Conservation (phyloP, 257 asterid species). For the Striga asiatica region DNA sequence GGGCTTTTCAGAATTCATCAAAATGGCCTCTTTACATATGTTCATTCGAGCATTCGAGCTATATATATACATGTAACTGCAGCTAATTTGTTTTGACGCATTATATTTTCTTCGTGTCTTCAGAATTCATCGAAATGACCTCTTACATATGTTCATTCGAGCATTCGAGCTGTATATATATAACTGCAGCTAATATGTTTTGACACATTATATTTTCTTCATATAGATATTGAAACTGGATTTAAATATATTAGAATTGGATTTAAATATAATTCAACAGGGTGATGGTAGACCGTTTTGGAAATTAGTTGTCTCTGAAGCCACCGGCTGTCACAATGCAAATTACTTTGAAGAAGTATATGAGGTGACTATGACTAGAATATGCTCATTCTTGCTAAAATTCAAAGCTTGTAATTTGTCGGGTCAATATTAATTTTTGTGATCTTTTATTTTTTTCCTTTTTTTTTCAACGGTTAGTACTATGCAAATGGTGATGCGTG, state of each 20-base stretch:
- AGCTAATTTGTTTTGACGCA: background rate
- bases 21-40: background rate
- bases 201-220: background rate
- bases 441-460: background rate
- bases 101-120: background rate
- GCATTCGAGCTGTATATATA: no score
- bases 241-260: no score
- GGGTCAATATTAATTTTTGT: background rate
- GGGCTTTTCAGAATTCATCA: background rate
- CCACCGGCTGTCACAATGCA: slow-evolving; percentile 57
- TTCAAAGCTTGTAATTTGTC: background rate
- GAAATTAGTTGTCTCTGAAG: slow-evolving; percentile 84
- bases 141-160: background rate
- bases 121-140: background rate
- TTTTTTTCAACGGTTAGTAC: slow-evolving; percentile 41
- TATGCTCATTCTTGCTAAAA: background rate
- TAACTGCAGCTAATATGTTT: no score
- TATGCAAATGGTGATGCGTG: slow-evolving; percentile 88
- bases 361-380: slow-evolving; percentile 31
- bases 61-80: no score
- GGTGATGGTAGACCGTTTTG: slow-evolving; percentile 93
- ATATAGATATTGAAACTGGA: no score
- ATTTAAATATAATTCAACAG: slow-evolving; percentile 26
- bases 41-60: no score
- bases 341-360: slow-evolving; percentile 83